Base-by-base conservation (phyloP, 2,329 filamentous ascomycete species). In the Fusarium xylarioides region DNA sequence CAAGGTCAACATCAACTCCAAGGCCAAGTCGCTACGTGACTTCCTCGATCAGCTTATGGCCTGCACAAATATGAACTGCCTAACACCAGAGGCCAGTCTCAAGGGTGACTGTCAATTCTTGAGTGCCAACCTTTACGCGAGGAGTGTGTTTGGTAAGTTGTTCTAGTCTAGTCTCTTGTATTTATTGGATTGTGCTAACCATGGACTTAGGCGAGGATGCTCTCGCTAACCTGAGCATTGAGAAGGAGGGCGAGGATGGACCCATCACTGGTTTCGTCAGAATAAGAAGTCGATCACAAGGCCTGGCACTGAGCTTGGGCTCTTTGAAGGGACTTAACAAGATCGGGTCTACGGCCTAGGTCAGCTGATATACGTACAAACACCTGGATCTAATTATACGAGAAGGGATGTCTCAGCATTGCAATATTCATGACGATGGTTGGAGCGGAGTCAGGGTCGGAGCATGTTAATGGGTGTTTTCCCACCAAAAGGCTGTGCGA, bases 1-100 rank as follows among this genome's bases (percentile, higher is more conserved):
- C 86, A 99, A 99, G 89, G 95, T 99, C 83, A 99, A 99, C 85
- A 98, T 99, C 85, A 98, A 98, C 85, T 97, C 94, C 73, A 98
- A 98, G 87, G 94, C 94, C 75, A 97, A 95, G 86, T 92, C 90
- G 34, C 87, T 99, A 69, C 91, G 95, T 55, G 94, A 97, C 26
- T 99, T 99, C 90, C 85, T 99, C 73, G 92, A 94, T 76, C 92
- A 97, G 81, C 86, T 99, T 68, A 98, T 98, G 96, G 94, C 95
- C 70, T 95, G 93, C 82, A 99, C 96, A 60, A 98, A 99, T 84
- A 99, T 99, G 96, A 96, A 92, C 82, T 99, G 96, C 82, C 85
- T 99, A 79, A 99, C 96, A 11, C 96, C 96, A 7, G 96, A 98
- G 80, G 96, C 95, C 30, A 97, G 95, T 68, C 89, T 99, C 82